Conservation (phyloP, 495 filamentous ascomycete species). For the Aspergillus saccharolyticus region DNA sequence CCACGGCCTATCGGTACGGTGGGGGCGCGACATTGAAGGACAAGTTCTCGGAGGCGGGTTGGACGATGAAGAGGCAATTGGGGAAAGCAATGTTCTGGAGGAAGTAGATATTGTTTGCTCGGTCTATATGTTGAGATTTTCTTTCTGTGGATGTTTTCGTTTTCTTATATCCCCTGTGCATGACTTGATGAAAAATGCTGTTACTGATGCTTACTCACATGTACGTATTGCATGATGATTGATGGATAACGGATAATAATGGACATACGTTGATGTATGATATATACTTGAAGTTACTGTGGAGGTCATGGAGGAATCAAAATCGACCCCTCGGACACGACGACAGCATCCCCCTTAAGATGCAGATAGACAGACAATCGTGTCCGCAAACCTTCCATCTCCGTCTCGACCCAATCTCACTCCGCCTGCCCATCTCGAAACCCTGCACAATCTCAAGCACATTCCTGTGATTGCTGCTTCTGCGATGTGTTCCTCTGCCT, state of each 20-base stretch:
- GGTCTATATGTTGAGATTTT: neutral
- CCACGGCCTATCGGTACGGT: conserved; percentile 29
- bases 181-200: conserved; percentile 8
- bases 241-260: neutral
- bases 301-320: neutral
- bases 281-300: too few relatives aligned
- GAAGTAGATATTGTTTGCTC: conserved; percentile 27
- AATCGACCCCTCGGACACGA: neutral
- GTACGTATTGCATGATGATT: neutral
- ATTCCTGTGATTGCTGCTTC: conserved; percentile 21
- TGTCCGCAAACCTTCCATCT: conserved; percentile 15
- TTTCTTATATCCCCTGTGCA: conserved; percentile 5
- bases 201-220: conserved; percentile 7
- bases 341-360: neutral
- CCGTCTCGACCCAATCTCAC: conserved; percentile 52
- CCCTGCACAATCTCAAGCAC: conserved; percentile 62
- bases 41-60: conserved; percentile 32
- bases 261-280: neutral
- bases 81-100: conserved; percentile 45
- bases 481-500: conserved; percentile 24
- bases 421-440: conserved; percentile 71
- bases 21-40: conserved; percentile 34
- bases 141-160: neutral
- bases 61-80: conserved; percentile 31
- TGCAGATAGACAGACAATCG: conserved; percentile 6